Conservation (phyloP, 805 yeast genomes). For the Myxozyma geophila region DNA sequence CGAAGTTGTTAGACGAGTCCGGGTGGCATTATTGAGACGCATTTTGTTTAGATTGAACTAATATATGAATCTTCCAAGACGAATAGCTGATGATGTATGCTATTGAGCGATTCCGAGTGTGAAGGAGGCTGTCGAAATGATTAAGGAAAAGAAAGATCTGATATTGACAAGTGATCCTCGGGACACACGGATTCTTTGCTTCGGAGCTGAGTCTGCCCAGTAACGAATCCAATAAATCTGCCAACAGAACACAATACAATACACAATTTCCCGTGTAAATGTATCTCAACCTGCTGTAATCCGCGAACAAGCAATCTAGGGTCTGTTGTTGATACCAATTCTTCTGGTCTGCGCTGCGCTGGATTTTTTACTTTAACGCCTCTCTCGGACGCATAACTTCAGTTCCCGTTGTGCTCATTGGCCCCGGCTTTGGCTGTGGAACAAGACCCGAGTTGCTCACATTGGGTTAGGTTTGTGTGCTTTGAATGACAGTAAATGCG, state of each 20-base stretch:
- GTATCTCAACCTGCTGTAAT: too few relatives aligned
- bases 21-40: conserved; percentile 62
- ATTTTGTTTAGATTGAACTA: conserved; percentile 40
- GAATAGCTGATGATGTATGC: too few relatives aligned
- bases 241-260: too few relatives aligned
- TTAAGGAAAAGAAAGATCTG: too few relatives aligned
- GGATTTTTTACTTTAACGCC: not conserved
- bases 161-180: too few relatives aligned
- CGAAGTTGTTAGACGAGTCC: conserved; percentile 63
- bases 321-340: not conserved
- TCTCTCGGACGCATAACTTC: conserved; percentile 12
- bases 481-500: not conserved
- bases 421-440: not conserved
- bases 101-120: too few relatives aligned
- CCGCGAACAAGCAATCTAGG: not conserved
- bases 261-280: too few relatives aligned
- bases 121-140: too few relatives aligned
- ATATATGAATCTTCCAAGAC: too few relatives aligned
- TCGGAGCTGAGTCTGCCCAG: too few relatives aligned
- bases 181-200: too few relatives aligned
- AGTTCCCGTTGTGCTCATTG: conserved; percentile 19
- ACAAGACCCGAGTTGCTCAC: not conserved
- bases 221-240: too few relatives aligned
- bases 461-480: not conserved
- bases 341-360: not conserved